These are phyloP conservation scores for Arthroderma sp. DNA, from an alignment of 2,329 filamentous ascomycete species.

Conservation along the genomic window DNA sequence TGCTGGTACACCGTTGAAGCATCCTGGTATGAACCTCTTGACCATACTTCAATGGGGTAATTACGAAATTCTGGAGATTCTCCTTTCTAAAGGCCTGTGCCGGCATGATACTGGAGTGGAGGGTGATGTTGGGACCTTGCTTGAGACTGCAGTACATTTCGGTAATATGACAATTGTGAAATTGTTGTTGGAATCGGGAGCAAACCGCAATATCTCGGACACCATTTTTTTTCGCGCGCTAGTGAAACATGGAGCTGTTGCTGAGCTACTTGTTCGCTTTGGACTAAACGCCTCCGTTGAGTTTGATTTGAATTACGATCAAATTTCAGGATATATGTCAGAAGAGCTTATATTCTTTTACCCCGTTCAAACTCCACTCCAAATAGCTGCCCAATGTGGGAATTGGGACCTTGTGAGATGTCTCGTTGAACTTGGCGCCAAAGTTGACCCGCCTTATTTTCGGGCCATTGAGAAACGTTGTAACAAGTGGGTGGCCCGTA, in stretches of 20 bases:
- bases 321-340: neutral
- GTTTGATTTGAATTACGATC: neutral
- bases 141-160: neutral
- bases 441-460: constrained; percentile 5
- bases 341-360: constrained; percentile 1
- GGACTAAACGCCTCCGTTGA: neutral
- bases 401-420: constrained; percentile 5
- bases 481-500: neutral
- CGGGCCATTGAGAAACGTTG: constrained; percentile 1
- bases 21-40: neutral
- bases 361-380: constrained; percentile 5
- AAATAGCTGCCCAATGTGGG: constrained; percentile 1
- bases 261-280: neutral
- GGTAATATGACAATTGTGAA: neutral
- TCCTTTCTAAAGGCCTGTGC: constrained; percentile 2
- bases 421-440: constrained; percentile 9
- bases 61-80: constrained; percentile 1
- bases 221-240: neutral
- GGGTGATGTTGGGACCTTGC: no score
- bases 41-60: neutral
- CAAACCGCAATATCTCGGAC: neutral
- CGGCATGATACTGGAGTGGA: no score
- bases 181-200: neutral
- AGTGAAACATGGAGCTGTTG: neutral
- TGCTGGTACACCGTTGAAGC: neutral